phyloP scores from a whole-genome alignment of 1,284 basidiomycete species.

The Cutaneotrichosporon cutaneum region DNA sequence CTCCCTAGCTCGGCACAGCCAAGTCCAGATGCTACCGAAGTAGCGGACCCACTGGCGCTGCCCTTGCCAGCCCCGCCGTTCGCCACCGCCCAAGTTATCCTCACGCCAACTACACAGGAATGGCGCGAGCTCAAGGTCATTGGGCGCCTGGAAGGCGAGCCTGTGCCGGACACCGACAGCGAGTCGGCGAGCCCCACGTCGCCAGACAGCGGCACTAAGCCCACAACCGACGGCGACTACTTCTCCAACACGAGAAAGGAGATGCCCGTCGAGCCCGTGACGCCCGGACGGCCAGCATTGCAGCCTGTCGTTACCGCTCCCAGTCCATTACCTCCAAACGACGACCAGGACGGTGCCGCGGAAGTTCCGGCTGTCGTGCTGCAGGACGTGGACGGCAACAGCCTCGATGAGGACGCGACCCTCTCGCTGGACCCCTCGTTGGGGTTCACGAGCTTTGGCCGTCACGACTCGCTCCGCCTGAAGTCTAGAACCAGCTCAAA shows the following conservation, averaged over 20 bases:
- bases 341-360: neutral
- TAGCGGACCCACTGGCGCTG: neutral
- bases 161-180: slow-evolving; percentile 13
- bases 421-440: neutral
- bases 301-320: slow-evolving; percentile 13
- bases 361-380: neutral
- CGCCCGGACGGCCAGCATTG: slow-evolving; percentile 9
- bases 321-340: neutral
- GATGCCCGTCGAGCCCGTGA: neutral
- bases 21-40: slow-evolving; percentile 4
- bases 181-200: slow-evolving; percentile 6
- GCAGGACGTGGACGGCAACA: slow-evolving; percentile 8
- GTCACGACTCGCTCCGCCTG: slow-evolving; percentile 35
- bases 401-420: neutral
- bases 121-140: slow-evolving; percentile 49
- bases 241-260: slow-evolving; percentile 3
- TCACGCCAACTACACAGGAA: slow-evolving; percentile 54
- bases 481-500: neutral
- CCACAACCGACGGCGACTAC: slow-evolving; percentile 2
- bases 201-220: neutral
- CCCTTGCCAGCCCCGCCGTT: neutral
- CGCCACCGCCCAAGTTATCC: slow-evolving; percentile 43
- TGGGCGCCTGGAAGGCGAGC: slow-evolving; percentile 25
- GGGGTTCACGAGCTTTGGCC: slow-evolving; percentile 45
- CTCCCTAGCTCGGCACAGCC: slow-evolving; percentile 9